Evolutionary conservation across 306 rosid species (phyloP), one percentile per base, ranked within the genome.

Genomic region (Sechiopsis laciniata): DNA sequence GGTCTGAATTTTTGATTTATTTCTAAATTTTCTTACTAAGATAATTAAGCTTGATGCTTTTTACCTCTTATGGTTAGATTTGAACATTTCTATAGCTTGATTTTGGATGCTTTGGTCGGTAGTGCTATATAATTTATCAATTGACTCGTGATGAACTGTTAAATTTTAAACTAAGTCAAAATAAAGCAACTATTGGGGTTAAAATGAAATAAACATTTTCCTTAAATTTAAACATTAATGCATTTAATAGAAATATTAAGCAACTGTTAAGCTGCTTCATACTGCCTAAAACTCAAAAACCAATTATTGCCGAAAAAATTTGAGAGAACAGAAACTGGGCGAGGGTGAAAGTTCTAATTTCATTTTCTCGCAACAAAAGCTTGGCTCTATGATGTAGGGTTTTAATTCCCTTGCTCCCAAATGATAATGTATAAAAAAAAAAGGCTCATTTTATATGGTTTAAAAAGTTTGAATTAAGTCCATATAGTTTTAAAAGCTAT

Each of bases 1-100:
- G 91, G 98, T 90, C 74, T 68, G 87, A n/a, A 6, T 10, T 12
- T 0, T 12, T 67, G 60, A 4, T 8, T 50, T 51, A 8, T 53
- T 54, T 40, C 1, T 26, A 12, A 13, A 8, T 13, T 8, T 50
- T 50, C 21, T 42, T 58, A 11, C 57, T 12, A 5, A 16, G 17
- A 68, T 20, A 22, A n/a, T 68, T 68, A 22, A 1, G 22, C 16
- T 62, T 61, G 45, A 6, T 61, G 14, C 5, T 1, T 3, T 19
- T 58, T 22, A 11, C 64, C 16, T 24, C 8, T 16, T 55, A 3
- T 21, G 0, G 60, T 7, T 55, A 19, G 35, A 21, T 21, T 57
- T 21, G 15, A 7, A 10, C 22, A 54, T 54, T 54, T 6, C 15
- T 15, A 53, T 53, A 6, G 8, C 17, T 24, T 60, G 42, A 6